These are phyloP conservation scores for Pelargonium fulgidum DNA, from an alignment of 441 rosid genomes.

Conservation along the genomic window DNA sequence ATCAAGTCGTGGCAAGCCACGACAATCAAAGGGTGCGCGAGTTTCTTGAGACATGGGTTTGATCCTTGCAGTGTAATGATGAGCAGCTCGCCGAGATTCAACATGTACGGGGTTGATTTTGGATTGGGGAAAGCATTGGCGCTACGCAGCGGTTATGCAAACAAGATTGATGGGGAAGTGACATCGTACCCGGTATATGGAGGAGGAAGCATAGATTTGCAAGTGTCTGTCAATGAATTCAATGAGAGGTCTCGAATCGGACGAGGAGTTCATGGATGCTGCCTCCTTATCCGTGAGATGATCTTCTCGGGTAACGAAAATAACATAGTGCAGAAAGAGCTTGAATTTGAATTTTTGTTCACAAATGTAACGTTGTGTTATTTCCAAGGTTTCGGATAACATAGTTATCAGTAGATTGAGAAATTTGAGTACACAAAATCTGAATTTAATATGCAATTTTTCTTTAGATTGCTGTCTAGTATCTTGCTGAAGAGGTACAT, in stretches of 20 bases:
- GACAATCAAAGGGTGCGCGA: conserved; percentile 28
- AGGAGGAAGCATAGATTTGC: conserved; percentile 70
- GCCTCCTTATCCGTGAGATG: conserved; percentile 26
- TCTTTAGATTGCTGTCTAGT: no score
- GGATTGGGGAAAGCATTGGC: conserved; percentile 67
- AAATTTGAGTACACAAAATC: no score
- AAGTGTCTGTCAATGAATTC: conserved; percentile 46
- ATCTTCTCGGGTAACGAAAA: no score
- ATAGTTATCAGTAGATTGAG: no score
- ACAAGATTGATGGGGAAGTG: conserved; percentile 70
- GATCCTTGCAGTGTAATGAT: conserved; percentile 50
- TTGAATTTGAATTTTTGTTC: no score
- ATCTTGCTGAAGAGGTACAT: no score
- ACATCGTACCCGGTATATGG: conserved; percentile 50
- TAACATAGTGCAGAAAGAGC: no score
- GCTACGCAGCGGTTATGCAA: conserved; percentile 58
- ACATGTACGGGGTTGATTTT: conserved; percentile 61
- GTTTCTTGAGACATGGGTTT: conserved; percentile 39
- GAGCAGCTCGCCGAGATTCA: conserved; percentile 76
- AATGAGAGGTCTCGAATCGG: conserved; percentile 57
- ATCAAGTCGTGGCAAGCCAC: conserved; percentile 41
- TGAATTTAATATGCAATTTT: no score
- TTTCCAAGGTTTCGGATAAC: no score
- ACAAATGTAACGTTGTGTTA: no score
- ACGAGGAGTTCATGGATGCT: conserved; percentile 47